phyloP scores from a whole-genome alignment of 345 rosid genomes.

The Geranium rotundifolium region DNA sequence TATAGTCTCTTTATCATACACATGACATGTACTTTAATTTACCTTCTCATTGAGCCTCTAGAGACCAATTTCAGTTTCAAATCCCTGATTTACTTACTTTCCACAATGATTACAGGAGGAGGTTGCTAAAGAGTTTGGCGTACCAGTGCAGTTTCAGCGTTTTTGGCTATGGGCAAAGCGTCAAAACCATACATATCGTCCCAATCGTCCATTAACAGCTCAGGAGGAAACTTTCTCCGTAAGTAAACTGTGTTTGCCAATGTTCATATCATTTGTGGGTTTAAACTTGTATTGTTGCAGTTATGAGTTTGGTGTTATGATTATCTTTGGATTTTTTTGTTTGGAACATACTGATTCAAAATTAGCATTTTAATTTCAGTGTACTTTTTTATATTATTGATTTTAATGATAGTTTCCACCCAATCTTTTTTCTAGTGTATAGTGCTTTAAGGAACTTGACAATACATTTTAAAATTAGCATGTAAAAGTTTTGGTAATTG shows the following conservation, averaged over 20 bases:
- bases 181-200: slow-evolving; percentile 89
- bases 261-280: background rate
- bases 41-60: no score
- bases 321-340: background rate
- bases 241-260: slow-evolving; percentile 11
- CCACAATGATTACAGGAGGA: slow-evolving; percentile 48
- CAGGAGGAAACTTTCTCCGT: slow-evolving; percentile 76
- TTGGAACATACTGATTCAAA: background rate
- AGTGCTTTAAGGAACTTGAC: background rate
- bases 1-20: no score
- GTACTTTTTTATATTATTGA: background rate
- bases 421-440: background rate
- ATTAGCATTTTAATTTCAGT: background rate
- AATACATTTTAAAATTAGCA: background rate
- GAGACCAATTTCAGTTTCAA: background rate
- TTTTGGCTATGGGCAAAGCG: slow-evolving; percentile 99
- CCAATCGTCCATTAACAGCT: slow-evolving; percentile 64
- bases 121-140: slow-evolving; percentile 81
- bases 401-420: no score
- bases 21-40: no score
- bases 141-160: slow-evolving; percentile 74
- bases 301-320: background rate
- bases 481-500: no score
- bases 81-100: background rate
- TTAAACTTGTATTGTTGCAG: background rate